These are phyloP conservation scores for Epichloe elymi DNA, from an alignment of 2,329 filamentous ascomycete genomes.

Conservation along the genomic window DNA sequence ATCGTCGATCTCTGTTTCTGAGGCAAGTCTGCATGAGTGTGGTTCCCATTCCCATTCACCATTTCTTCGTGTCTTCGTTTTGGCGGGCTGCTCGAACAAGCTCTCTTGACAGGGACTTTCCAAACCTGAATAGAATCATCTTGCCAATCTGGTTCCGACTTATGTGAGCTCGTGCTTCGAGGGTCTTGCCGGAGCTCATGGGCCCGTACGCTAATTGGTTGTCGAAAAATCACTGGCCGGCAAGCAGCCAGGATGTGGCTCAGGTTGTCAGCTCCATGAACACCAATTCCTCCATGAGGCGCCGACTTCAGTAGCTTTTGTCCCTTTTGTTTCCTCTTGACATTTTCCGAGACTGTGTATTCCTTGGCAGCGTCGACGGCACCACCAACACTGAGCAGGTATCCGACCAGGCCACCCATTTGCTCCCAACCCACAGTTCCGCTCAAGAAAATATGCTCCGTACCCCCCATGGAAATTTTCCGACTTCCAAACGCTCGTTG, in stretches of 20 bases:
- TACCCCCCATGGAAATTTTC: conserved; percentile 48
- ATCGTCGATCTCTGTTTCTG: conserved; percentile 4
- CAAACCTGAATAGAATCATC: conserved; percentile 74
- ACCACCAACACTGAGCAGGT: conserved; percentile 75
- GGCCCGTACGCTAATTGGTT: conserved; percentile 59
- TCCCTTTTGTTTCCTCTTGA: conserved; percentile 26
- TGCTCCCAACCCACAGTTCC: conserved; percentile 64
- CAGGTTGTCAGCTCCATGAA: conserved; percentile 74
- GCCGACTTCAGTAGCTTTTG: conserved; percentile 14
- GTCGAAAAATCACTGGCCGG: conserved; percentile 74
- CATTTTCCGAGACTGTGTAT: conserved; percentile 25
- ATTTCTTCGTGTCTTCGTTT: conserved; percentile 18
- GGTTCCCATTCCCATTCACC: conserved; percentile 2
- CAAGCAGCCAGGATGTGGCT: conserved; percentile 70
- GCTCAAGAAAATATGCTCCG: conserved; percentile 70
- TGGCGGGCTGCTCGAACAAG: conserved; percentile 20
- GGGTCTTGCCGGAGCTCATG: conserved; percentile 49
- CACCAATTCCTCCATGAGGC: conserved; percentile 31
- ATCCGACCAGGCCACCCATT: conserved; percentile 70
- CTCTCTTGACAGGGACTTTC: conserved; percentile 48
- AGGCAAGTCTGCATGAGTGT: conserved; percentile 1
- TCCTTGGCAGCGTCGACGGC: conserved; percentile 35
- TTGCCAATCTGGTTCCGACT: conserved; percentile 50
- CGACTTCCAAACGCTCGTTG: conserved; percentile 65
- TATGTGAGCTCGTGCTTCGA: conserved; percentile 14